Conservation (phyloP, 1,284 basidiomycete genomes). For the Cutaneotrichosporon spelunceum region DNA sequence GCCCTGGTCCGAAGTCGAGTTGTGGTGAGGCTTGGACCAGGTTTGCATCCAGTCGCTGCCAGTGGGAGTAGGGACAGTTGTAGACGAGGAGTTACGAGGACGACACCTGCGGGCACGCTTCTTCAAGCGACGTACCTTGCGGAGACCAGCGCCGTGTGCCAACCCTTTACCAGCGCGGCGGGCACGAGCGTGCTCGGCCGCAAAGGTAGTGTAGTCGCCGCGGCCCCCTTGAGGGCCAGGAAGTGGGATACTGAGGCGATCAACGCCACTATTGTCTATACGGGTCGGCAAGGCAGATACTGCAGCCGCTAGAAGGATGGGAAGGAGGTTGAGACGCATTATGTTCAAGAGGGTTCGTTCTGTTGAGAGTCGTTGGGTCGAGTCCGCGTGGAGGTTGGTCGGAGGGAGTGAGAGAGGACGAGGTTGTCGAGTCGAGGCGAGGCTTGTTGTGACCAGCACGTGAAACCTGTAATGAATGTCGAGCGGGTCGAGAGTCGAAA, state of each 20-base stretch:
- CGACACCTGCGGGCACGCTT: constrained; percentile 8
- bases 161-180: not conserved
- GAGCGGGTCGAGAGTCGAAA: not conserved
- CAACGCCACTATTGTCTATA: not conserved
- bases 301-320: constrained; percentile 7
- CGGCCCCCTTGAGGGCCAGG: not conserved
- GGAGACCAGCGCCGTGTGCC: constrained; percentile 2
- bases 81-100: not conserved
- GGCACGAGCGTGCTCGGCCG: constrained; percentile 9
- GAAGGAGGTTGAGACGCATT: constrained; percentile 5
- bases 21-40: constrained; percentile 5
- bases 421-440: not conserved
- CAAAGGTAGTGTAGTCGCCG: not conserved
- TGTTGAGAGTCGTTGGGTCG: too few species aligned
- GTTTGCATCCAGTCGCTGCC: constrained; percentile 1
- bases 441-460: not conserved
- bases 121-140: constrained; percentile 15
- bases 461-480: not conserved
- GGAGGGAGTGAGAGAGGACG: too few species aligned
- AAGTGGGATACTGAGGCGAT: not conserved
- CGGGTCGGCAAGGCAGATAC: constrained; percentile 3
- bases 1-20: not conserved
- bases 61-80: not conserved
- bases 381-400: not conserved
- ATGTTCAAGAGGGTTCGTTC: not conserved